Conservation (phyloP, 345 rosid genomes). For the Gossypium raimondii region DNA sequence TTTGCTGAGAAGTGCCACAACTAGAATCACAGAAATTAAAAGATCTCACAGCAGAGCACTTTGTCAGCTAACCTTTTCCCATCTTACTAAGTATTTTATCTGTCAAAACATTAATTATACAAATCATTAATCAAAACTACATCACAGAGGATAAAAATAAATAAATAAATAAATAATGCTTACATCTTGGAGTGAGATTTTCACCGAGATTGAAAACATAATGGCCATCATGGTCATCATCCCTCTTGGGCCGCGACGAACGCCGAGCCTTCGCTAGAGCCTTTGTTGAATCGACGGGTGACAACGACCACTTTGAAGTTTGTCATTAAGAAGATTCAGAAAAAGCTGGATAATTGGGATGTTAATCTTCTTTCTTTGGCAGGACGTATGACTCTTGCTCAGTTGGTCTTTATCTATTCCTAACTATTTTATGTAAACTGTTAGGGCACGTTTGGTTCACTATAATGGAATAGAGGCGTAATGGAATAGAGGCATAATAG, state of each 20-base stretch:
- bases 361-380: no score
- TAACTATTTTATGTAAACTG: no score
- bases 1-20: conserved; percentile 43
- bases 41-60: conserved; percentile 50
- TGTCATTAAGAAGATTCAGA: no score
- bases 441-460: no score
- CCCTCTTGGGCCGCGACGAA: conserved; percentile 49
- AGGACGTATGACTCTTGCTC: no score
- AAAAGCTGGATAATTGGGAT: no score
- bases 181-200: conserved; percentile 74
- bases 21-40: conserved; percentile 47
- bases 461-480: no score
- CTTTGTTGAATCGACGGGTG: no score
- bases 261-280: conserved; percentile 26
- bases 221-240: conserved; percentile 76
- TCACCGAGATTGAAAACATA: conserved; percentile 57
- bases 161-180: conserved; percentile 17
- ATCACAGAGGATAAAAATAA: neutral
- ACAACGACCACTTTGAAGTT: no score
- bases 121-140: neutral
- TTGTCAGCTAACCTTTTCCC: conserved; percentile 81
- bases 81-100: conserved; percentile 72
- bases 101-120: conserved; percentile 20
- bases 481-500: no score
- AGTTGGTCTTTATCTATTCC: no score